These are phyloP conservation scores for Dalechampia spathulata DNA, from an alignment of 441 rosid genomes.

Conservation along the genomic window DNA sequence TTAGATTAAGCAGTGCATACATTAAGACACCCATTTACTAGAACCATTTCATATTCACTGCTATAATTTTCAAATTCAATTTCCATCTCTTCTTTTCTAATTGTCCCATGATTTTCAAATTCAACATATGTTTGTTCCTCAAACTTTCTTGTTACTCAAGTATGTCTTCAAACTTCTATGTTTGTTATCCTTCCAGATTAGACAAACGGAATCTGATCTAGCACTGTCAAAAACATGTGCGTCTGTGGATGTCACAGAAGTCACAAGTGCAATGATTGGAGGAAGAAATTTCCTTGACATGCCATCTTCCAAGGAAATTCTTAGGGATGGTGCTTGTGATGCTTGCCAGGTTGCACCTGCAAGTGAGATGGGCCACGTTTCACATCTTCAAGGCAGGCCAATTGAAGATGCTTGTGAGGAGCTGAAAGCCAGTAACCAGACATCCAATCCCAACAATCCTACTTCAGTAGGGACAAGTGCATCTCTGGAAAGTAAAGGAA, in stretches of 20 bases:
- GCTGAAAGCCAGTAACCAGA: neutral
- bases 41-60: too few species aligned
- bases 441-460: neutral
- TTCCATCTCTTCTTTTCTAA: too few species aligned
- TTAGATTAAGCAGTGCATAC: too few species aligned
- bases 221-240: slow-evolving; percentile 1
- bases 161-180: too few species aligned
- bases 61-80: too few species aligned
- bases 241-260: neutral
- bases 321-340: neutral
- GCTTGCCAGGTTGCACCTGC: neutral
- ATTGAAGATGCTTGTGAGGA: neutral
- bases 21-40: too few species aligned
- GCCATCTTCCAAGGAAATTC: neutral
- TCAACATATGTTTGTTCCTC: too few species aligned
- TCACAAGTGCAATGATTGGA: neutral
- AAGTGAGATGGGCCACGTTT: neutral
- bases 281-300: neutral
- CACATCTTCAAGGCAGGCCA: neutral
- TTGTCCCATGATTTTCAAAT: too few species aligned
- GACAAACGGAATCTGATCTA: too few species aligned
- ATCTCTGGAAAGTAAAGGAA: neutral
- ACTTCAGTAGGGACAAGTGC: too few species aligned
- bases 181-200: too few species aligned
- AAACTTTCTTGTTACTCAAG: too few species aligned